Conservation (phyloP, 2,329 filamentous ascomycete genomes). For the Colletotrichum chrysophilum region DNA sequence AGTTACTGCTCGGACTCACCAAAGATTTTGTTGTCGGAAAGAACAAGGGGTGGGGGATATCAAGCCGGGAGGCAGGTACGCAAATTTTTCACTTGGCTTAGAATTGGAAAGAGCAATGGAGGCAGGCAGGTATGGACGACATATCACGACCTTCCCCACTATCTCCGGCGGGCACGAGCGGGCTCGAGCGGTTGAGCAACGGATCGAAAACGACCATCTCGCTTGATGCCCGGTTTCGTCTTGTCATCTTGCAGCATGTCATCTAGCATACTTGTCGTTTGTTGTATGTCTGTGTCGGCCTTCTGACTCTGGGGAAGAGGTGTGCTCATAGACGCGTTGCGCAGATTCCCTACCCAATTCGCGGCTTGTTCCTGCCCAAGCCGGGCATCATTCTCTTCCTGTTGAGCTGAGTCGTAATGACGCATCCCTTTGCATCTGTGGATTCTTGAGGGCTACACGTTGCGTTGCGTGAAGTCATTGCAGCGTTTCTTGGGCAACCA, state of each 20-base stretch:
- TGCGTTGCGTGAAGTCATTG: too few species aligned
- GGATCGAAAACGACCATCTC: neutral
- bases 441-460: too few species aligned
- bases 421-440: neutral
- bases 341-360: too few species aligned
- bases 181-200: neutral
- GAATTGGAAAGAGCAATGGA: neutral
- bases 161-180: neutral
- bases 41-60: neutral
- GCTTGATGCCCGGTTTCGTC: neutral
- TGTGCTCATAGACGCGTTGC: too few species aligned
- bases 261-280: neutral
- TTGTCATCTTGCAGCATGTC: neutral
- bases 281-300: neutral
- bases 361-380: too few species aligned
- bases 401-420: too few species aligned
- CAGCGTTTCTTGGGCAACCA: too few species aligned
- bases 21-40: neutral
- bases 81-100: neutral
- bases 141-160: neutral
- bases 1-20: neutral
- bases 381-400: too few species aligned
- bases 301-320: neutral
- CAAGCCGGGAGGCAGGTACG: neutral
- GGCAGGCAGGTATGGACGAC: neutral